Base-by-base conservation (phyloP, 352 stramenopile species). In the Pythium insidiosum region DNA sequence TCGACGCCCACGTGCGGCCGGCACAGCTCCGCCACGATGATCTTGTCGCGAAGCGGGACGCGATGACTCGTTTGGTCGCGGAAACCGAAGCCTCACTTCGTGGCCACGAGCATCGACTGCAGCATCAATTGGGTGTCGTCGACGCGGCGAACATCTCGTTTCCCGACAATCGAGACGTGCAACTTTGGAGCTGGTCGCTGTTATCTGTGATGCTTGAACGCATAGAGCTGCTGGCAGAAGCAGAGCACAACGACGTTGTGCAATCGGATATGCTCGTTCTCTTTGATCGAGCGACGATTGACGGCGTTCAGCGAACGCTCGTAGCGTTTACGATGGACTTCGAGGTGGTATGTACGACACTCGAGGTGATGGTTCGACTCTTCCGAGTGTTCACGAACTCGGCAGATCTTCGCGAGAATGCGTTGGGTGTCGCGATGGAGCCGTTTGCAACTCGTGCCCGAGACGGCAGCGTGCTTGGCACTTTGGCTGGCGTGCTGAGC, bases 121-220 rank as follows among this genome's bases (percentile, higher is more conserved):
- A 47, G 12, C 44, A 60, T 13, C 52, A 60, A 24, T 6, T 54
- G 7, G 52, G 52, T 5, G 19, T 60, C 1, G 50, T 50, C 31
- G 52, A 60, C 12, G 38, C 44, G 5, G 43, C 52, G 10, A 10
- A 50, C 12, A 19, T 28, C 11, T 38, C 48, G 23, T 54, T 47
- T 20, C 11, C 44, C 11, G 44, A 31, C 9, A 42, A 22, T 13
- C 34, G 11, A 19, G 38, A 54, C 4, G 39, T 60, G 18, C 52
- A 60, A 16, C 13, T 49, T 19, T 54, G 44, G 50, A 43, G n/a
- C n/a, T n/a, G n/a, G n/a, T n/a, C n/a, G n/a, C n/a, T n/a, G n/a
- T n/a, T n/a, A n/a, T n/a, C n/a, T n/a, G n/a, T n/a, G n/a, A n/a
- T n/a, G n/a, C n/a, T n/a, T n/a, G n/a, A n/a, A n/a, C n/a, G 11